These are phyloP conservation scores for Calocera cornea DNA, from an alignment of 768 basidiomycete species.

Conservation along the genomic window DNA sequence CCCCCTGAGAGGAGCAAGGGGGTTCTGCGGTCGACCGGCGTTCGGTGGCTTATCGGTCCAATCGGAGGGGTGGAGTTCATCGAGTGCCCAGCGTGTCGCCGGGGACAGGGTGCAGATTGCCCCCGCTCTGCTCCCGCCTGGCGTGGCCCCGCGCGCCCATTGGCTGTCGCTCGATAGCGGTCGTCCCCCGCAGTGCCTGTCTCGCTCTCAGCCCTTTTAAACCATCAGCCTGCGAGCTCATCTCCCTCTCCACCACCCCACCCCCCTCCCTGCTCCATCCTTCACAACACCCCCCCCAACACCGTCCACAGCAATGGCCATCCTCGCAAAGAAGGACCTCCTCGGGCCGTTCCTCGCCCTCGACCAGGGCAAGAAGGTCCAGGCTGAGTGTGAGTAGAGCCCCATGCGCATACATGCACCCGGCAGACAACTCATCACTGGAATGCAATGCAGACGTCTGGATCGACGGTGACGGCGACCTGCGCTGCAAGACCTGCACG, in stretches of 20 bases:
- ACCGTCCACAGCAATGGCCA: slow-evolving; percentile 13
- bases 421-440: neutral
- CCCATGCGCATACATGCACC: neutral
- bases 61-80: slow-evolving; percentile 1
- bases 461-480: slow-evolving; percentile 89
- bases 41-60: slow-evolving; percentile 5
- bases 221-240: slow-evolving; percentile 7
- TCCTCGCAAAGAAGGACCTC: slow-evolving; percentile 62
- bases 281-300: neutral
- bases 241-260: slow-evolving; percentile 9
- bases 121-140: neutral
- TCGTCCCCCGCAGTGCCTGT: slow-evolving; percentile 3
- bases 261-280: slow-evolving; percentile 7
- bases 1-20: neutral
- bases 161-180: neutral
- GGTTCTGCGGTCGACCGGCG: too few species aligned
- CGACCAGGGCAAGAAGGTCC: slow-evolving; percentile 79
- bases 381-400: slow-evolving; percentile 74
- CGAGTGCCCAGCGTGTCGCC: neutral
- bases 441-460: slow-evolving; percentile 61
- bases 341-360: slow-evolving; percentile 82
- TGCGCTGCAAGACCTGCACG: slow-evolving; percentile 96
- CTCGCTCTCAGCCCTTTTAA: neutral
- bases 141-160: neutral
- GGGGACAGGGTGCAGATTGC: neutral